Base-by-base conservation (phyloP, 345 rosid genomes). In the Camelina sativa region DNA sequence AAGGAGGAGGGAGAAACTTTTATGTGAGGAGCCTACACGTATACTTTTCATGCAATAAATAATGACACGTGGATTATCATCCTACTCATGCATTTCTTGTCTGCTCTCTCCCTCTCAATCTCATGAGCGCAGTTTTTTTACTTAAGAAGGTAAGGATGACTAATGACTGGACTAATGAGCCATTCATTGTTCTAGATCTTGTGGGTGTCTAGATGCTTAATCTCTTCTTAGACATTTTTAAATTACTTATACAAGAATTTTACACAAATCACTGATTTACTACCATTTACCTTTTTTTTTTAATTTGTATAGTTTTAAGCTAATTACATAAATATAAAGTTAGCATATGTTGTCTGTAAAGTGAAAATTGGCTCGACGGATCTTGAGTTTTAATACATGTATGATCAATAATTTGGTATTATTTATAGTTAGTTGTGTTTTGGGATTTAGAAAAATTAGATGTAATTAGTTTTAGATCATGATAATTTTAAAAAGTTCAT, bases 11-110 rank as follows among this genome's bases (percentile, higher is more conserved):
- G 35, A 38, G 61, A 10, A 68, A 68, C 74, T 60, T 60, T 75
- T 41, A 17, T 11, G 58, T 43, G 30, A 68, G 3, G 37, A 61
- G 69, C 69, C 30, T 30, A 76, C 74, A 76, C 74, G 79, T 61
- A 15, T 32, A 11, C 40, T 5, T 0, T 41, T 28, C 5, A 0
- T 19, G 4, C 63, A 52, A 43, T 75, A 9, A 2, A 59, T 66
- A 19, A 9, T 52, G 69, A 20, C 79, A 68, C 79, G 79, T 76
- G 69, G 48, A 68, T 7, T 15, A 0, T 5, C 8, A 35, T 65
- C 65, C 28, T n/a, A 35, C 40, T 47, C 66, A 47, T 66, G 71
- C 58, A 32, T 19, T 20, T 20, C 55, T 32, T 40, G 17, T 9
- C 37, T 12, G 15, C 2, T 43, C 48, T 34, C 37, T 1, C 17